These are phyloP conservation scores for Neopestalotiopsis clavispora DNA, from an alignment of 2,329 filamentous ascomycete species.

Conservation along the genomic window DNA sequence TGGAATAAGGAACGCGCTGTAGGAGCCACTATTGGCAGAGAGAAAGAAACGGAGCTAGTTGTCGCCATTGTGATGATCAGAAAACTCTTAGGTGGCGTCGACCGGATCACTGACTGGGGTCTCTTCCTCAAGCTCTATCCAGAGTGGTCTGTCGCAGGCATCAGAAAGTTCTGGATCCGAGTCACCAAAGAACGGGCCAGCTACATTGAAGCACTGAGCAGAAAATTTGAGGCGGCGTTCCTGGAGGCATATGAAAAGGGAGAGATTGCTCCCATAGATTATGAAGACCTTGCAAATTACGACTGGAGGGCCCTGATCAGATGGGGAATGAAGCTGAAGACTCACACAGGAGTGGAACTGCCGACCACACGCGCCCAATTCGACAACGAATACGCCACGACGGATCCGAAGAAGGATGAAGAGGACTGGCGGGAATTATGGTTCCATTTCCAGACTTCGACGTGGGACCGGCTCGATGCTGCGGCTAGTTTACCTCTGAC, in stretches of 20 bases:
- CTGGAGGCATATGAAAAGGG: conserved; percentile 68
- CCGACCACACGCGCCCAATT: conserved; percentile 53
- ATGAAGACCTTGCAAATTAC: conserved; percentile 65
- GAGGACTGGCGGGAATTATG: conserved; percentile 61
- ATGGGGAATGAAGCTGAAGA: conserved; percentile 66
- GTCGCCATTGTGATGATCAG: conserved; percentile 63
- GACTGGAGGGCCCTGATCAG: conserved; percentile 71
- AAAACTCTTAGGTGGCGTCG: conserved; percentile 63
- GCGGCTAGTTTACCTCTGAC: conserved; percentile 53
- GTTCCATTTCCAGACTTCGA: conserved; percentile 57
- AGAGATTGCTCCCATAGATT: conserved; percentile 66
- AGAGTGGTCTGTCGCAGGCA: conserved; percentile 51
- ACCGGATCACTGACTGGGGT: conserved; percentile 65
- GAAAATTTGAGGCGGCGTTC: conserved; percentile 69
- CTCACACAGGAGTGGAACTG: conserved; percentile 50
- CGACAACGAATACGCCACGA: conserved; percentile 45
- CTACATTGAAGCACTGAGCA: conserved; percentile 61
- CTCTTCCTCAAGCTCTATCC: conserved; percentile 62
- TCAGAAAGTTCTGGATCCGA: conserved; percentile 61
- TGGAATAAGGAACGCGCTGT: conserved; percentile 38
- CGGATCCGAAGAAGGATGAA: conserved; percentile 41
- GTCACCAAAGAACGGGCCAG: conserved; percentile 55
- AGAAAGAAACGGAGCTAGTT: conserved; percentile 54
- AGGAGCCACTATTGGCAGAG: conserved; percentile 39
- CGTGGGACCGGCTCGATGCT: conserved; percentile 62